Evolutionary conservation across 129 eudicot genomes (phyloP), one percentile per base, ranked within the genome.

Genomic region (Logfia minima): DNA sequence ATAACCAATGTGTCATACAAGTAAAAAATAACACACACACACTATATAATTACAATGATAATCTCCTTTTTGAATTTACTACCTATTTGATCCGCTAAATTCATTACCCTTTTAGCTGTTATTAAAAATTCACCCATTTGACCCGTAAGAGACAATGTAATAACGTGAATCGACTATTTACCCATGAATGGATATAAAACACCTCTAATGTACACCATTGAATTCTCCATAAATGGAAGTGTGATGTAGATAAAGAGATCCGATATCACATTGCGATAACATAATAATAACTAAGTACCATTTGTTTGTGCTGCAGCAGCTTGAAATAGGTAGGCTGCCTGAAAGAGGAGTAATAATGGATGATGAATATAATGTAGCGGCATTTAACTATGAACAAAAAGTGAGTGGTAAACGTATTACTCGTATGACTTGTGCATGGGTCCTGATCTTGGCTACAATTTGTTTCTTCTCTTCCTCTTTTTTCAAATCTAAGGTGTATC

Each of bases 401-500:
- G 22, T 66, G 39, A 68, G 45, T 24, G 66, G 22, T 43, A 58
- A 11, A 34, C 41, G 23, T 69, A 61, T 61, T 86, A 92, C 98
- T 83, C 96, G 85, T 74, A 92, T 84, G 78, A 92, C 96, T 88
- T 92, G 96, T 14, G 96, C 94, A 88, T 92, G 98, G 31, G 89
- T 88, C 78, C 98, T 82, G 75, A 90, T 93, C 87, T 88, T 93
- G 43, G 92, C 86, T 69, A 93, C 79, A 53, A 85, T 80, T 78
- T 90, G 84, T 87, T 90, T 90, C 87, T 86, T 88, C 83, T 93
- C 98, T 81, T 93, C 98, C 76, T 87, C 98, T 81, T 73, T 93
- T 83, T 90, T 93, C 85, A 93, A 77, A 80, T 93, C 98, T 92
- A 93, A 79, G 13, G 98, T 93, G 85, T 90, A 93, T 37, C 98